phyloP scores from a whole-genome alignment of 2,329 filamentous ascomycete genomes.

The Calonectria crousiana region DNA sequence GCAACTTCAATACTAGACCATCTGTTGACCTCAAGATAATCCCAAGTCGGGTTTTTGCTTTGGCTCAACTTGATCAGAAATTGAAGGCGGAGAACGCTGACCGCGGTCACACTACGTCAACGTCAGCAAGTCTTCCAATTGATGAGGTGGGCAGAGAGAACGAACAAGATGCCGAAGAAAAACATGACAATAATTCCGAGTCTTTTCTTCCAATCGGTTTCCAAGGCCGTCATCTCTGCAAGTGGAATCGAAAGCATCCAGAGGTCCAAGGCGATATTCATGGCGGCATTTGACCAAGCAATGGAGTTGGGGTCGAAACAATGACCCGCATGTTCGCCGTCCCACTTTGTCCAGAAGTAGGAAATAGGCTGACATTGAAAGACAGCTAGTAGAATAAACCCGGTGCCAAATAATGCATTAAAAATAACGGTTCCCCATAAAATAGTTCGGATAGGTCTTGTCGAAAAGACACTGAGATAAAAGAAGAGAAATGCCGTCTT shows the following conservation, averaged over 20 bases:
- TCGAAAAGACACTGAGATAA: slow-evolving; percentile 26
- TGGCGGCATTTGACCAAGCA: slow-evolving; percentile 22
- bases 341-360: slow-evolving; percentile 27
- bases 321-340: slow-evolving; percentile 5
- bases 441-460: neutral
- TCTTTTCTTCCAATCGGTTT: neutral
- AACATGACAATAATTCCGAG: neutral
- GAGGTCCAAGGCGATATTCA: slow-evolving; percentile 18
- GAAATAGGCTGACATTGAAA: slow-evolving; percentile 23
- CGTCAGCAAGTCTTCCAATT: neutral
- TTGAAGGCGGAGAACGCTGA: neutral
- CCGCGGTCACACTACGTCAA: neutral
- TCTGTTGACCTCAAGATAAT: neutral
- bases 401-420: neutral
- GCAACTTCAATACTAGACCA: neutral
- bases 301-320: slow-evolving; percentile 16
- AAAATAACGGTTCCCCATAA: slow-evolving; percentile 24
- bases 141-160: neutral
- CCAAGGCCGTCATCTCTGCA: neutral
- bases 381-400: neutral
- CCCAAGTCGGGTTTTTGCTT: neutral
- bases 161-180: neutral
- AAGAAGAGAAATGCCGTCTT: slow-evolving; percentile 29
- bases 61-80: neutral
- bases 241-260: neutral